phyloP scores from a whole-genome alignment of 345 rosid species.

The Brassica carinata region DNA sequence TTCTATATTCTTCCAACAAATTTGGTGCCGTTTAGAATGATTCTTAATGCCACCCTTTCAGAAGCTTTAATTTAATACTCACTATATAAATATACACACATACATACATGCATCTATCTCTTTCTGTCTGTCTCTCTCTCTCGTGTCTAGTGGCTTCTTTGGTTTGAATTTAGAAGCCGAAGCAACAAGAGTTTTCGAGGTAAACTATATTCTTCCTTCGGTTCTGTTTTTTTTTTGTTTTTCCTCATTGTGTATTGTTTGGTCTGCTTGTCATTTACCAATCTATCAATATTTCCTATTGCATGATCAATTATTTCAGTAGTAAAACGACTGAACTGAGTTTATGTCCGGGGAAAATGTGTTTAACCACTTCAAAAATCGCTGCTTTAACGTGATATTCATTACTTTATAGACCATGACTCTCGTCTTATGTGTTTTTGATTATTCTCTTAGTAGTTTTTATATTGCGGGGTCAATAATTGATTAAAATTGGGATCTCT shows the following conservation, averaged over 20 bases:
- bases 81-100: slow-evolving; percentile 4
- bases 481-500: background rate
- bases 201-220: slow-evolving; percentile 1
- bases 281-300: slow-evolving; percentile 1
- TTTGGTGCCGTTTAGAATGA: slow-evolving; percentile 11
- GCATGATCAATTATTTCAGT: background rate
- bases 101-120: background rate
- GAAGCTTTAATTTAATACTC: slow-evolving; percentile 3
- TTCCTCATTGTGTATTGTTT: background rate
- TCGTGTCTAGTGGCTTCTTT: slow-evolving; percentile 27
- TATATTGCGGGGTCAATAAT: background rate
- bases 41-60: slow-evolving; percentile 9
- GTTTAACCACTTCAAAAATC: slow-evolving; percentile 1
- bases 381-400: background rate
- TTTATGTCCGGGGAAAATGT: background rate
- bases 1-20: background rate
- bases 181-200: slow-evolving; percentile 11
- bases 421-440: background rate
- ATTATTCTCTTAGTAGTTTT: background rate
- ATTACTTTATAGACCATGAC: background rate
- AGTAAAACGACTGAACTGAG: background rate
- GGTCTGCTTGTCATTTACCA: background rate
- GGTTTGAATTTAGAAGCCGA: slow-evolving; percentile 10
- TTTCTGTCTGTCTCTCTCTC: slow-evolving; percentile 9
- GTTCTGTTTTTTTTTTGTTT: background rate